phyloP scores from a whole-genome alignment of 305 asterid species.

The Fraxinus nigra region DNA sequence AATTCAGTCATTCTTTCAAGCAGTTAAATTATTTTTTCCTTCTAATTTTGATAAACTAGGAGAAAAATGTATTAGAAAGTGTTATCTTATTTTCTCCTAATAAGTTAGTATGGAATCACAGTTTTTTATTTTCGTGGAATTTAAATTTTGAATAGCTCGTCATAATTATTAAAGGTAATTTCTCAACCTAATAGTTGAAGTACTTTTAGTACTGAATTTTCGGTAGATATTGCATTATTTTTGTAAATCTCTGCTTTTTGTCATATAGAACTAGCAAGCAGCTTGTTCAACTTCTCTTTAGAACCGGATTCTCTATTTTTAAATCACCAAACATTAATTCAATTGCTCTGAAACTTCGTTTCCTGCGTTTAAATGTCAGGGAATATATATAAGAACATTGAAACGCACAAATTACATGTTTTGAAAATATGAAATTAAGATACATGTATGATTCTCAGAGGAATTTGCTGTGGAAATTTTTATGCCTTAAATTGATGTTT shows the following conservation, averaged over 20 bases:
- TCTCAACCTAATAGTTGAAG: background rate
- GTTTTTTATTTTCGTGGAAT: background rate
- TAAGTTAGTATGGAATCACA: background rate
- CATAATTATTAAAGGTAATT: background rate
- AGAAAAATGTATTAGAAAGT: background rate
- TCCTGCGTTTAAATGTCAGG: slow-evolving; percentile 13
- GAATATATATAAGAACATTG: background rate
- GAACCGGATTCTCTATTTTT: slow-evolving; percentile 3
- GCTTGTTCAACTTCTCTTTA: background rate
- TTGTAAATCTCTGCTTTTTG: slow-evolving; percentile 5
- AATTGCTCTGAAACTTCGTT: background rate
- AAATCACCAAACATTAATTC: background rate
- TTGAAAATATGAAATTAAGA: background rate
- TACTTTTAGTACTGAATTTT: background rate
- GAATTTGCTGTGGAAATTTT: background rate
- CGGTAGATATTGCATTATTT: background rate
- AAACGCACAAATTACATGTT: background rate
- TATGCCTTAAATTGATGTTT: background rate
- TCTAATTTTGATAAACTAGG: background rate
- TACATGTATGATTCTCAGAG: background rate
- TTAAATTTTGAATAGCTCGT: background rate
- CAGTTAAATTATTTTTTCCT: background rate
- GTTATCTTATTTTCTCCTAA: background rate
- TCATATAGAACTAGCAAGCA: background rate
- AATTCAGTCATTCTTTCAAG: slow-evolving; percentile 10